phyloP scores from a whole-genome alignment of 495 filamentous ascomycete species.

The Hyaloscypha finlandica region DNA sequence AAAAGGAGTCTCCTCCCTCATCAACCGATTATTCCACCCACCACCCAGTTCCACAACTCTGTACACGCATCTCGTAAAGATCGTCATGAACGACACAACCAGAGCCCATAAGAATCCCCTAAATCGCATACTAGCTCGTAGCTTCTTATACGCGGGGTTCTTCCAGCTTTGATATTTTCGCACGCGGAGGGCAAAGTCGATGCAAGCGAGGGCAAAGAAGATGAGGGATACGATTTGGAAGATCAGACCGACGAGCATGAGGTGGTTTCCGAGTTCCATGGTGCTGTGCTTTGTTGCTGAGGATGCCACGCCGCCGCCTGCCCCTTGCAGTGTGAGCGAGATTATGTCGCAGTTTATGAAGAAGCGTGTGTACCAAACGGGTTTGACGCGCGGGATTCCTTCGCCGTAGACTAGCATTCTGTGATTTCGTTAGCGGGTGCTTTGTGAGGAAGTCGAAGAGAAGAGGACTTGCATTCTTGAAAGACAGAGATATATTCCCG shows the following conservation, averaged over 20 bases:
- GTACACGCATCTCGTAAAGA: slow-evolving; percentile 37
- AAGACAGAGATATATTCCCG: slow-evolving; percentile 62
- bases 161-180: neutral
- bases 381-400: slow-evolving; percentile 60
- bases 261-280: slow-evolving; percentile 48
- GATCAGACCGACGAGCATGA: slow-evolving; percentile 65
- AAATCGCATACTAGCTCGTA: slow-evolving; percentile 2
- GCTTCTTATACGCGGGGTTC: neutral
- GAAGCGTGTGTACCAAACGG: slow-evolving; percentile 45
- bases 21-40: slow-evolving; percentile 36
- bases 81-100: slow-evolving; percentile 28
- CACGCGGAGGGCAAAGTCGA: neutral
- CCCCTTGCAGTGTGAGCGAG: slow-evolving; percentile 61
- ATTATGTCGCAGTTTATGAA: slow-evolving; percentile 63
- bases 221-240: slow-evolving; percentile 55
- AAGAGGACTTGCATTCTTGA: slow-evolving; percentile 45
- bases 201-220: slow-evolving; percentile 40
- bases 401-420: slow-evolving; percentile 57
- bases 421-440: slow-evolving; percentile 25
- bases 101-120: slow-evolving; percentile 9
- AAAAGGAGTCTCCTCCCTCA: slow-evolving; percentile 52
- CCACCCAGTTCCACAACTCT: slow-evolving; percentile 35
- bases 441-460: neutral
- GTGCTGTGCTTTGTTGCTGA: slow-evolving; percentile 44
- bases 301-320: slow-evolving; percentile 56